Evolutionary conservation across 768 basidiomycete genomes (phyloP), one percentile per base, ranked within the genome.

Genomic region (Russula ochroleuca): DNA sequence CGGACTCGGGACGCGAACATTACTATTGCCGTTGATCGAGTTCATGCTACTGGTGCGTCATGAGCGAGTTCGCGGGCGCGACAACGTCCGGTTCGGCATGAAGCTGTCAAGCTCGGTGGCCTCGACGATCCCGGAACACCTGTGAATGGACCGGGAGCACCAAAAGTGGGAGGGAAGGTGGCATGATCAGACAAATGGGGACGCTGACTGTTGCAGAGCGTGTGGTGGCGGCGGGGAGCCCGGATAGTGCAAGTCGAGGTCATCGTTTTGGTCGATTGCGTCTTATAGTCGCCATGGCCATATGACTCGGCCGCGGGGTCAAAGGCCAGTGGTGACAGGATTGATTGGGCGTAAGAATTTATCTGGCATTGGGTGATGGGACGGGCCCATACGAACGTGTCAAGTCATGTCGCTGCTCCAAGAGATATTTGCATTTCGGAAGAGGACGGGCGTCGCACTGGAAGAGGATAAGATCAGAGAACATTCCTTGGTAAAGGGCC

Each of bases 241-340:
- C 5, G 63, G 51, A 43, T 64, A 59, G 0, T 38, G 63, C 57
- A 64, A 25, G 0, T 59, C 57, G 90, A 94, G 83, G 94, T 88
- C 3, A 92, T 93, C 70, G 87, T 87, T 69, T 80, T 82, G 23
- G 85, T 85, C 48, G 77, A 75, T 59, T 85, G 82, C 0, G 88
- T 92, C 79, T 92, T 91, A 78, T 92, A 91, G 74, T 92, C 92
- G 3, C 92, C 91, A 69, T 94, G 92, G 0, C 93, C 93, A 70
- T 94, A 94, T 68, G 74, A 83, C 69, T 83, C 78, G 28, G 80
- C 75, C 0, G 75, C 58, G 3, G 83, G 84, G 72, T 94, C 92
- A 72, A 94, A 94, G 0, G 87, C 87, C 92, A 92, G 66, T 40
- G 38, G 35, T 0, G 11, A 11, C 8, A 23, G 28, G 1, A 33